Evolutionary conservation across 495 filamentous ascomycete genomes (phyloP).

Genomic region (Parathielavia hyrcaniae): DNA sequence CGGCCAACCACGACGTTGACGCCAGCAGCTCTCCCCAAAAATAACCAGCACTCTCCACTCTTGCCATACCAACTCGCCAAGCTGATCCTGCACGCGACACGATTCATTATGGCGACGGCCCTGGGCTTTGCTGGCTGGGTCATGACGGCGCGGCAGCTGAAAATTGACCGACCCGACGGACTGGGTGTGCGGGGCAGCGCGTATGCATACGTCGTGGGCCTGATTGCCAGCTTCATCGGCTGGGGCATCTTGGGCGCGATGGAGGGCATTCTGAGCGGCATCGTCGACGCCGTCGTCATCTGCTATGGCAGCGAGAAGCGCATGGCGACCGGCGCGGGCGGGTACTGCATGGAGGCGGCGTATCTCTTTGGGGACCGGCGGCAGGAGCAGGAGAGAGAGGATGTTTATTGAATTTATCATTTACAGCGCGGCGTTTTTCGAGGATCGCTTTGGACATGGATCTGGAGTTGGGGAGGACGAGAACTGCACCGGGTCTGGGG

Average conservation of each 20-base stretch:
- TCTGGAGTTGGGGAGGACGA: background rate
- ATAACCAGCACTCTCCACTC: constrained; percentile 40
- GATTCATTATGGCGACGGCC: constrained; percentile 80
- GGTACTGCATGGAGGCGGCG: constrained; percentile 82
- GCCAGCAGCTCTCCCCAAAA: constrained; percentile 50
- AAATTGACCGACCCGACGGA: constrained; percentile 45
- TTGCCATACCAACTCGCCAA: constrained; percentile 83
- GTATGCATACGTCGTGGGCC: constrained; percentile 89
- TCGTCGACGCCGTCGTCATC: constrained; percentile 85
- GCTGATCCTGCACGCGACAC: constrained; percentile 80
- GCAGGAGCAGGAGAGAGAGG: constrained; percentile 27
- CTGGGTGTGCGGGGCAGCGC: constrained; percentile 60
- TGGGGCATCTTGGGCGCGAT: constrained; percentile 95
- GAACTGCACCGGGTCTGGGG: background rate
- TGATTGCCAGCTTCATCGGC: constrained; percentile 87
- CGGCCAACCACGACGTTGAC: constrained; percentile 56
- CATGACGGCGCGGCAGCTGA: constrained; percentile 71
- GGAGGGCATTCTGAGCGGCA: constrained; percentile 84
- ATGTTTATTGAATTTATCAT: constrained; percentile 28
- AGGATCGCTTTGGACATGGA: background rate
- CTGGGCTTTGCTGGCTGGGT: constrained; percentile 97
- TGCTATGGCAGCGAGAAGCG: constrained; percentile 90
- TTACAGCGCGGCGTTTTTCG: constrained; percentile 20
- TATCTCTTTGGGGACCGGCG: constrained; percentile 65
- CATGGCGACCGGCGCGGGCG: constrained; percentile 57